Evolutionary conservation across 805 yeast species (phyloP).

Genomic region (Wickerhamomyces chambardii): DNA sequence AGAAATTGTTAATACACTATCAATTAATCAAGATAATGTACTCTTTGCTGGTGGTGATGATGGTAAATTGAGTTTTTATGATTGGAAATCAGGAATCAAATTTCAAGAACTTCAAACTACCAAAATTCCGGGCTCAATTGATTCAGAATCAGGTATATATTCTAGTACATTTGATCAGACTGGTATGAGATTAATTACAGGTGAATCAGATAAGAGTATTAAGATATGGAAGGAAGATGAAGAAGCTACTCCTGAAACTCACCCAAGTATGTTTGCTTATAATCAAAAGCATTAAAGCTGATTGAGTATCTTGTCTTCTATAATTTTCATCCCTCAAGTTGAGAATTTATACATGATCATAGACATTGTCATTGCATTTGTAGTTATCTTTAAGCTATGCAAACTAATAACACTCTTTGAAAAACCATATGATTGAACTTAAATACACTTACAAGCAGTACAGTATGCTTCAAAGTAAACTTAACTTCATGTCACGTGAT

Average conservation of each 20-base stretch:
- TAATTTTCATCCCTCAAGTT: too few species aligned
- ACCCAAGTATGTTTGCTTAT: too few species aligned
- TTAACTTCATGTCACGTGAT: too few species aligned
- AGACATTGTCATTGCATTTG: too few species aligned
- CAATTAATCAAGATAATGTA: constrained; percentile 51
- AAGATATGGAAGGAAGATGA: constrained; percentile 57
- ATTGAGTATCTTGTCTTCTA: too few species aligned
- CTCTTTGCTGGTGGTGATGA: constrained; percentile 79
- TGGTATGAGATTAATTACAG: constrained; percentile 75
- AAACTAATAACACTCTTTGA: too few species aligned
- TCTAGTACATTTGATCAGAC: constrained; percentile 70
- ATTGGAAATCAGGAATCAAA: constrained; percentile 63
- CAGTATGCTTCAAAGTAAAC: too few species aligned
- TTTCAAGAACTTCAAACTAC: constrained; percentile 45
- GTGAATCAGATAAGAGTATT: constrained; percentile 85
- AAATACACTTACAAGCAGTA: too few species aligned
- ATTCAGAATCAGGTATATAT: constrained; percentile 58
- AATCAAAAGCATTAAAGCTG: too few species aligned
- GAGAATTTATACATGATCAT: too few species aligned
- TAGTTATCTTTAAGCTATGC: too few species aligned
- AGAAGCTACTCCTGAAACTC: constrained; percentile 16
- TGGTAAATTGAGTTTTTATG: constrained; percentile 71
- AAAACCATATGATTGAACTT: too few species aligned
- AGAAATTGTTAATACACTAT: constrained; percentile 58
- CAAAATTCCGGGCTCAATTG: constrained; percentile 63